These are phyloP conservation scores for Tardiomyces digboiensis DNA, from an alignment of 1,139 yeast genomes.

Conservation along the genomic window DNA sequence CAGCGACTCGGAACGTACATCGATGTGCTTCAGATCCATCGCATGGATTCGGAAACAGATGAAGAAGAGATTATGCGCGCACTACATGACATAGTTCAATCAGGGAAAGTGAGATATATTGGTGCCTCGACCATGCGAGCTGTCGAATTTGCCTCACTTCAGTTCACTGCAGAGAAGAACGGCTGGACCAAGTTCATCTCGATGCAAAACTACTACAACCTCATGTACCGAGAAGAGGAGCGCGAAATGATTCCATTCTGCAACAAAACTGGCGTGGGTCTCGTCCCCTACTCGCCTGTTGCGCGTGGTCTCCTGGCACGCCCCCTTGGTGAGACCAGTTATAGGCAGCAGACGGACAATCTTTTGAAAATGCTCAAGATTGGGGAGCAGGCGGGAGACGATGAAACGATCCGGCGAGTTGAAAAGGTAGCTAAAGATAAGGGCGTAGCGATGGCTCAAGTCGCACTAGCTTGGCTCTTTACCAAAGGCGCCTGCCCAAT, in stretches of 20 bases:
- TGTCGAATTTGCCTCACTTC: constrained; percentile 37
- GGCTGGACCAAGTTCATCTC: constrained; percentile 48
- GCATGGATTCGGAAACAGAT: constrained; percentile 7
- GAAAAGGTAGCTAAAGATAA: constrained; percentile 41
- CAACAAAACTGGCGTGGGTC: constrained; percentile 36
- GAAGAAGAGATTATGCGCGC: constrained; percentile 41
- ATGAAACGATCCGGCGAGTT: constrained; percentile 36
- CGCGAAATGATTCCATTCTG: constrained; percentile 50
- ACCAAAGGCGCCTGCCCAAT: constrained; percentile 43
- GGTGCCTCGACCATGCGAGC: constrained; percentile 52
- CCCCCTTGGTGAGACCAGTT: constrained; percentile 18
- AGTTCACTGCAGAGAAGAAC: constrained; percentile 39
- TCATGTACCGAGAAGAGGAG: constrained; percentile 51
- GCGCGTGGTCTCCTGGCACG: constrained; percentile 40
- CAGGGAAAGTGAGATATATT: constrained; percentile 42
- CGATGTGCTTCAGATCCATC: constrained; percentile 43
- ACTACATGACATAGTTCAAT: constrained; percentile 40
- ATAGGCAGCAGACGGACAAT: neutral
- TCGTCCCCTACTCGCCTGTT: constrained; percentile 44
- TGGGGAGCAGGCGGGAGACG: constrained; percentile 6
- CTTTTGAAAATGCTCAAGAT: neutral
- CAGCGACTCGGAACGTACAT: constrained; percentile 58
- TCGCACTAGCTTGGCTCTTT: constrained; percentile 47
- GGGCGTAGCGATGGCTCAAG: constrained; percentile 40
- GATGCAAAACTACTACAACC: constrained; percentile 50